A percentile compares a stretch with the other conserved stretches of the same genome.
phyloP scores from a whole-genome alignment of 768 basidiomycete genomes.

The Suillus alpinus region DNA sequence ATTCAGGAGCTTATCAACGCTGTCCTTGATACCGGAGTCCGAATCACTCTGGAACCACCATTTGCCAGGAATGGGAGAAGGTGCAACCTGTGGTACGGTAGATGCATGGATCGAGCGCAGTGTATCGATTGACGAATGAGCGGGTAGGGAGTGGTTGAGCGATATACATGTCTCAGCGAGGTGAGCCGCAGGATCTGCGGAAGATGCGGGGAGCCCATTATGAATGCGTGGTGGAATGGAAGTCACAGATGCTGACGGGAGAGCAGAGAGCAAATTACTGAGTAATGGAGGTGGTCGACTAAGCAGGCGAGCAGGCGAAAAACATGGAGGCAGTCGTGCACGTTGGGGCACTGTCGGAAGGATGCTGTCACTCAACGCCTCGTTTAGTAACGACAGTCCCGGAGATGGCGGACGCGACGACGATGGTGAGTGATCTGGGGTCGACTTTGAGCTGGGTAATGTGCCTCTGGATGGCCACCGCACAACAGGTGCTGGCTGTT shows the following conservation, averaged over 20 bases:
- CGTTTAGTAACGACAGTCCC: constrained; percentile 38
- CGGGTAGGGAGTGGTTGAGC: constrained; percentile 35
- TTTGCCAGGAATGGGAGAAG: constrained; percentile 23
- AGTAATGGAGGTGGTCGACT: constrained; percentile 50
- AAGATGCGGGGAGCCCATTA: constrained; percentile 4
- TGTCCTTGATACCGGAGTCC: constrained; percentile 33
- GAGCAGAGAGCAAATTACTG: constrained; percentile 54
- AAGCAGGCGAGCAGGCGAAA: constrained; percentile 30
- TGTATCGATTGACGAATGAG: constrained; percentile 53
- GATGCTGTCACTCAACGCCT: constrained; percentile 43
- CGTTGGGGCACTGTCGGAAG: constrained; percentile 41
- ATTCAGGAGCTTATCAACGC: constrained; percentile 42
- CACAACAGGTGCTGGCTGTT: constrained; percentile 2
- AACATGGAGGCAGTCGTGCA: constrained; percentile 40
- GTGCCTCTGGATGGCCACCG: constrained; percentile 2
- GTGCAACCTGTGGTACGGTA: constrained; percentile 24
- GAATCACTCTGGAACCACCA: constrained; percentile 55
- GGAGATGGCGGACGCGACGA: constrained; percentile 35
- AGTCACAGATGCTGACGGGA: constrained; percentile 62
- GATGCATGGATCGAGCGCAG: constrained; percentile 45
- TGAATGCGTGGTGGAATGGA: constrained; percentile 22
- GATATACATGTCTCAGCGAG: constrained; percentile 23
- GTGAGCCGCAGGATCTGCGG: constrained; percentile 15
- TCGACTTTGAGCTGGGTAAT: neutral
- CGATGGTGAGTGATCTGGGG: constrained; percentile 5